Evolutionary conservation across 2,329 filamentous ascomycete genomes (phyloP).

Genomic region (Ophiobolus disseminans): DNA sequence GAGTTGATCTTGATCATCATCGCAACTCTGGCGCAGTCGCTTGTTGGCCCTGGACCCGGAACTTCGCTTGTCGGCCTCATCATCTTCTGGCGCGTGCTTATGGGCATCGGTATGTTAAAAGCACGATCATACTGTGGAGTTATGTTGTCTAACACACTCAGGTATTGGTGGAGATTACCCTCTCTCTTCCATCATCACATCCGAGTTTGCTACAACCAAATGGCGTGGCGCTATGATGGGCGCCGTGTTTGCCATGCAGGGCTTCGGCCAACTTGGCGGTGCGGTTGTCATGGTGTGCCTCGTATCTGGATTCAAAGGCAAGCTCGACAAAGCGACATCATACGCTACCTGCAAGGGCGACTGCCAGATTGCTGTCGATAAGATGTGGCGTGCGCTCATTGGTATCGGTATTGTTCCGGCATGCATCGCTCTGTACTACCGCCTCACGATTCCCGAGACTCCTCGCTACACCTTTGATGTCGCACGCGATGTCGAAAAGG

Average conservation of each 20-base stretch:
- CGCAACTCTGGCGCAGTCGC: conserved; percentile 47
- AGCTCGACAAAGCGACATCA: conserved; percentile 21
- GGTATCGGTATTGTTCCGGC: conserved; percentile 53
- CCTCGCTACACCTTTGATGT: conserved; percentile 54
- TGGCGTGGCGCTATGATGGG: conserved; percentile 53
- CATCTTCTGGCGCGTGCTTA: conserved; percentile 52
- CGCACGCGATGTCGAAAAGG: conserved; percentile 54
- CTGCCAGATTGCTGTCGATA: conserved; percentile 47
- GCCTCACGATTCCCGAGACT: conserved; percentile 53
- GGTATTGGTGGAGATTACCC: conserved; percentile 76
- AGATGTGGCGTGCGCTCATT: conserved; percentile 52
- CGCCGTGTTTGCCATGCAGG: conserved; percentile 54
- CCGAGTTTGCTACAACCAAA: conserved; percentile 52
- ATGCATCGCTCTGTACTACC: conserved; percentile 51
- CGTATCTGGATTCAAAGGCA: conserved; percentile 39
- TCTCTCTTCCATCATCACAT: conserved; percentile 83
- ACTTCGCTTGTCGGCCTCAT: conserved; percentile 48
- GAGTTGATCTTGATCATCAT: conserved; percentile 51
- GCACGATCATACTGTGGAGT: conserved; percentile 46
- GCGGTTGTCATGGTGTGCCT: conserved; percentile 46
- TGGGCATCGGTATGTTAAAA: conserved; percentile 45
- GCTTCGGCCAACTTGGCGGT: conserved; percentile 51
- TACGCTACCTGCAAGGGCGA: conserved; percentile 39
- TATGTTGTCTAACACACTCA: conserved; percentile 15
- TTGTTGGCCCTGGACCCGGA: conserved; percentile 44